Evolutionary conservation across 306 rosid species (phyloP).

Genomic region (Malus fusca): DNA sequence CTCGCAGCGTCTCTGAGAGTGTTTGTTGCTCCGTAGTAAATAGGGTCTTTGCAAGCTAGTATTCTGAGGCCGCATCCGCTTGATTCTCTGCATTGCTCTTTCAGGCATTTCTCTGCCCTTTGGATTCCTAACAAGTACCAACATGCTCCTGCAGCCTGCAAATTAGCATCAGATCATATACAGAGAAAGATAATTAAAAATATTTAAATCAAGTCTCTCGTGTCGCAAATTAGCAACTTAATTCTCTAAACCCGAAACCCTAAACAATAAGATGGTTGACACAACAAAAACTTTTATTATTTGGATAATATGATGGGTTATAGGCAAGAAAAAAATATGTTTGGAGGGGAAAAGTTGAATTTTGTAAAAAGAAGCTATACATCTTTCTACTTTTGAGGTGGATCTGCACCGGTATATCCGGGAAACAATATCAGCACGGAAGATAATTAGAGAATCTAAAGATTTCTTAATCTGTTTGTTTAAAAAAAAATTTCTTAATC

Average conservation of each 20-base stretch:
- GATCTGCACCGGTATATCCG: too few relatives aligned
- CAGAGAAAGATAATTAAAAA: not conserved
- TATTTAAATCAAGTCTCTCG: not conserved
- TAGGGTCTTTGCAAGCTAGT: constrained; percentile 52
- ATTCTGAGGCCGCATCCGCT: constrained; percentile 40
- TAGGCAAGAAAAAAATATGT: too few relatives aligned
- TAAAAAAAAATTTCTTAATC: too few relatives aligned
- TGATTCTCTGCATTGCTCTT: constrained; percentile 48
- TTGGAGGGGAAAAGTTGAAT: too few relatives aligned
- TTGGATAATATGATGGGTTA: too few relatives aligned
- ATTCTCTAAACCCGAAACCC: not conserved
- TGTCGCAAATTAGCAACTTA: too few relatives aligned
- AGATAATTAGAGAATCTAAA: not conserved
- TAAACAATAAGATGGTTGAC: not conserved
- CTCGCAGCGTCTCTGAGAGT: constrained; percentile 41
- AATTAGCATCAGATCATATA: not conserved
- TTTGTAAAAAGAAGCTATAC: too few relatives aligned
- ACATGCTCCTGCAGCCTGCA: constrained; percentile 97
- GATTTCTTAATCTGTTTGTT: not conserved
- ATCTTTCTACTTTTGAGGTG: too few relatives aligned
- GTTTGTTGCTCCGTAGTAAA: constrained; percentile 51
- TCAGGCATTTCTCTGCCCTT: constrained; percentile 65
- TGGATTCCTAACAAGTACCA: constrained; percentile 92
- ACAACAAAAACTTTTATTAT: not conserved
- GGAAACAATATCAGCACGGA: not conserved